Evolutionary conservation across 2,329 filamentous ascomycete species (phyloP), one percentile per base, ranked within the genome.

Genomic region (Aspergillus bombycis): DNA sequence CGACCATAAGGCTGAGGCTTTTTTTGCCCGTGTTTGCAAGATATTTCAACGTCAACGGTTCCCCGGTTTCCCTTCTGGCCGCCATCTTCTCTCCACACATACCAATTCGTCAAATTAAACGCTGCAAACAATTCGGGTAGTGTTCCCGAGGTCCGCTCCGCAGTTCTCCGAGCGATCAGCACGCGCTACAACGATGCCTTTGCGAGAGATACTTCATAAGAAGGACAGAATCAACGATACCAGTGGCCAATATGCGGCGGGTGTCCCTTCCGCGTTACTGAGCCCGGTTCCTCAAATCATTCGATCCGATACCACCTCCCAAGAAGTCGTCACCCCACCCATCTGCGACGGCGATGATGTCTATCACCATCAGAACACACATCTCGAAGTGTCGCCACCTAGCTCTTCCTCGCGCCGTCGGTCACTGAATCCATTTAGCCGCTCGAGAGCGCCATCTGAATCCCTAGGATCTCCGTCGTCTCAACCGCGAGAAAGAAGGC

Each of bases 271-370:
- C 14, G 46, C 58, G 16, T 68, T 67, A 26, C 62, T 63, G 46
- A 62, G 41, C 19, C 85, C 68, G 75, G 67, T 83, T 1, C 89
- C 90, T 62, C 88, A 91, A 70, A 93, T 97, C 81, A 85, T 95
- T 73, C 90, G 93, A 65, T 90, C 92, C 68, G 94, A 96, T 74
- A 97, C 94, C 1, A 80, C 88, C 68, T 88, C 89, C 1, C 86
- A 93, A 75, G 93, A 97, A 77, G 82, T 90, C 68, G 92, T 97
- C 75, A 83, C 88, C 61, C 91, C 92, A 12, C 91, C 93, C 8
- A 75, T 76, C 58, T 84, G 84, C 68, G 79, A 79, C 16, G 82
- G 81, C 62, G 83, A 84, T n/a, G 46, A 50, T 28, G 46, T 30
- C 71, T 68, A 67, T 60, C 62, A 61, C 30, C 43, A 21, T 12